These are phyloP conservation scores for Fusarium sp. DNA, from an alignment of 2,329 filamentous ascomycete species.

Conservation along the genomic window DNA sequence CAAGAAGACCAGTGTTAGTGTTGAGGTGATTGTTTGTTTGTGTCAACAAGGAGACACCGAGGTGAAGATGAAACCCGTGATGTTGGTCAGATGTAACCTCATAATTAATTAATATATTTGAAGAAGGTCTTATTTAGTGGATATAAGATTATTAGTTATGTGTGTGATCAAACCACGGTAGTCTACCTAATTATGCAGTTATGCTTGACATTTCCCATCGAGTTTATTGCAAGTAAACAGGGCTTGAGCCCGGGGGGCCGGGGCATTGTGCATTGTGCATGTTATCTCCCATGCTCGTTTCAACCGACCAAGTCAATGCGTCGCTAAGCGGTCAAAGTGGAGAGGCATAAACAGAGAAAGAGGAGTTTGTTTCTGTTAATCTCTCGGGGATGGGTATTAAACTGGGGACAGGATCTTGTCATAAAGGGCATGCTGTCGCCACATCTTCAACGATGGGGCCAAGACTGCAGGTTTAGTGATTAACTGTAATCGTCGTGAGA, in stretches of 20 bases:
- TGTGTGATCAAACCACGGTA: neutral
- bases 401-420: neutral
- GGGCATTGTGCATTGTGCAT: constrained; percentile 17
- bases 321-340: constrained; percentile 39
- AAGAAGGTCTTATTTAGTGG: neutral
- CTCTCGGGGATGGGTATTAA: neutral
- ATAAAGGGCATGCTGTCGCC: neutral
- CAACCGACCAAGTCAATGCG: constrained; percentile 39
- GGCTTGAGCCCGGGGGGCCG: too few relatives aligned
- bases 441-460: too few relatives aligned
- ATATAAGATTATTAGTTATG: neutral
- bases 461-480: neutral
- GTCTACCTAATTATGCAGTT: neutral
- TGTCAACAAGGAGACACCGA: constrained; percentile 9
- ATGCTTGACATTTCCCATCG: too few relatives aligned
- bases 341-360: constrained; percentile 13
- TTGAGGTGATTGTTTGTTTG: neutral
- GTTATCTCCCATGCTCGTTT: constrained; percentile 37
- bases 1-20: neutral
- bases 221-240: too few relatives aligned
- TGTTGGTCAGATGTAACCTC: constrained; percentile 20
- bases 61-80: constrained; percentile 33
- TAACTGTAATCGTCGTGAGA: neutral
- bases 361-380: constrained; percentile 33
- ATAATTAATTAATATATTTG: constrained; percentile 5